Evolutionary conservation across 768 basidiomycete species (phyloP).

Genomic region (Boletus tomentosulus): DNA sequence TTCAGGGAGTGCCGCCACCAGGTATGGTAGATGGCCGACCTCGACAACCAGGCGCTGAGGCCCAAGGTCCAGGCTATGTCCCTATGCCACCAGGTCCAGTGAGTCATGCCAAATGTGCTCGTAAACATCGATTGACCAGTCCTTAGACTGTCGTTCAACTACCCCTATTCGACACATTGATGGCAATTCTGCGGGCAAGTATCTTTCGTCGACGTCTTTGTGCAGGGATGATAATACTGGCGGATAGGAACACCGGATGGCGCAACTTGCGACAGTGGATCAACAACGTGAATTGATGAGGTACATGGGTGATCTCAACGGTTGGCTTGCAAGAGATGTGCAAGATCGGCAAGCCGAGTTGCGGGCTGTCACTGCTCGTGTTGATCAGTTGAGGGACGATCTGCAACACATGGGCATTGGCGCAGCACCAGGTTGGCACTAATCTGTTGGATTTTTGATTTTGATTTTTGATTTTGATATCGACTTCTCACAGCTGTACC

Average conservation of each 20-base stretch:
- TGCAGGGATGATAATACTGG: constrained; percentile 6
- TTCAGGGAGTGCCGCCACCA: constrained; percentile 25
- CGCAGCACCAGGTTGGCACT: constrained; percentile 36
- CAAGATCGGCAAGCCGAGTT: constrained; percentile 74
- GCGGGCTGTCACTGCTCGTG: constrained; percentile 56
- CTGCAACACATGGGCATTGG: constrained; percentile 43
- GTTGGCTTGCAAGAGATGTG: constrained; percentile 78
- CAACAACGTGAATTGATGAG: constrained; percentile 78
- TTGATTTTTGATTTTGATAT: constrained; percentile 1
- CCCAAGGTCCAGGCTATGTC: constrained; percentile 32
- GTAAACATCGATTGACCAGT: constrained; percentile 3
- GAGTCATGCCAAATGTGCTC: constrained; percentile 22
- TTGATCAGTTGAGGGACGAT: constrained; percentile 46
- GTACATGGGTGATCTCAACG: constrained; percentile 72
- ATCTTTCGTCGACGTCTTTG: constrained; percentile 1
- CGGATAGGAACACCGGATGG: constrained; percentile 66
- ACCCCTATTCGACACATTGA: constrained; percentile 65
- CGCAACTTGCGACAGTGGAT: constrained; percentile 69
- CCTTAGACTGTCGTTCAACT: constrained; percentile 56
- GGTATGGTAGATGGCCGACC: constrained; percentile 17
- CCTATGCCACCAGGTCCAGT: constrained; percentile 54
- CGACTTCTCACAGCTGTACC: constrained; percentile 13
- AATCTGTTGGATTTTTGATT: background rate
- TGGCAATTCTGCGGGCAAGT: constrained; percentile 63
- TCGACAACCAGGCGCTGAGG: constrained; percentile 21